These are phyloP conservation scores for Neonectria magnoliae DNA, from an alignment of 2,329 filamentous ascomycete genomes.

Conservation along the genomic window DNA sequence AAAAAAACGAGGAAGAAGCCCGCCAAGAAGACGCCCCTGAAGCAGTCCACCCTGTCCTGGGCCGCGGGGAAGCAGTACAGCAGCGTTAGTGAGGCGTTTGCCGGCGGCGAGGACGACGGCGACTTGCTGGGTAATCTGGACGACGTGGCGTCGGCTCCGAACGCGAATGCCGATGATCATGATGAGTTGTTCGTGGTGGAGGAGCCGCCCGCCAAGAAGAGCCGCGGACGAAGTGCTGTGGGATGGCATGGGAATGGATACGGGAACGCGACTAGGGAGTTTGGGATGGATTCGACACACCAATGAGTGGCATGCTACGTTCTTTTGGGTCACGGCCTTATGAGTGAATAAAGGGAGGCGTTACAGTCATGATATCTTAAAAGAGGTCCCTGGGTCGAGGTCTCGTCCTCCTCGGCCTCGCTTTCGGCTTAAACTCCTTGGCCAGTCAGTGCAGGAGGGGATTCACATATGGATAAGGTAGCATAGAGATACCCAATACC, in stretches of 20 bases:
- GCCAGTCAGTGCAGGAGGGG: neutral
- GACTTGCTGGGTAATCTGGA: neutral
- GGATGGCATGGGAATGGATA: constrained; percentile 6
- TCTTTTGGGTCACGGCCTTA: neutral
- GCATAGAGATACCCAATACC: constrained; percentile 36
- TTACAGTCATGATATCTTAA: neutral
- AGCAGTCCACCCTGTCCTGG: constrained; percentile 40
- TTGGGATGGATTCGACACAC: constrained; percentile 20
- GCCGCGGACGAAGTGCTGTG: constrained; percentile 9
- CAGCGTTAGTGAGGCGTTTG: constrained; percentile 47
- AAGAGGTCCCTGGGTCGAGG: too few relatives aligned
- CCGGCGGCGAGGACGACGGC: constrained; percentile 28
- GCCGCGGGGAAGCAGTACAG: constrained; percentile 34
- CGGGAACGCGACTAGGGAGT: constrained; percentile 10
- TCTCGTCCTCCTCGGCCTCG: neutral
- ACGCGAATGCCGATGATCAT: neutral
- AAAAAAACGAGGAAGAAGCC: constrained; percentile 41
- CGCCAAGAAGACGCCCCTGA: constrained; percentile 29
- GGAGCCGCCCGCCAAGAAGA: constrained; percentile 32
- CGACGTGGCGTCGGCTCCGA: neutral
- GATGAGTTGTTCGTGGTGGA: constrained; percentile 47
- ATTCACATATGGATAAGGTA: neutral
- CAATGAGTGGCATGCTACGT: constrained; percentile 5
- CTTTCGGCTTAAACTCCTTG: neutral
- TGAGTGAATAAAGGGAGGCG: constrained; percentile 13